Base-by-base conservation (phyloP, 345 rosid species). In the Citrus sp. region DNA sequence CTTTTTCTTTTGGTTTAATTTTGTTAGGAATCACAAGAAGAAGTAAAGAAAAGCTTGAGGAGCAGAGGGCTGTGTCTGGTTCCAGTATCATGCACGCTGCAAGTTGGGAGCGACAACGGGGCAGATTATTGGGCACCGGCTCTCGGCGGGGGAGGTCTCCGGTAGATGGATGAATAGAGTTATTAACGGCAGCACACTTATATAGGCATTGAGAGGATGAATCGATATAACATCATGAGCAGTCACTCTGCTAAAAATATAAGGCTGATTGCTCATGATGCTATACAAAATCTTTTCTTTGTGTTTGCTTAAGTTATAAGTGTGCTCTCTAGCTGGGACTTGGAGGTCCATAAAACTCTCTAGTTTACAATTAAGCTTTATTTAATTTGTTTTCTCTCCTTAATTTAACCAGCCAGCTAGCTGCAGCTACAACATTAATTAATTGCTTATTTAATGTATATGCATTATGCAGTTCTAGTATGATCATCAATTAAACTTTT, bases 201-300 rank as follows among this genome's bases (percentile, higher is more conserved):
- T 35, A 30, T 64, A 70, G n/a, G 38, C 74, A 22, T 80, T 73
- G 8, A 54, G 58, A 54, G 42, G 60, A 60, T 38, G 75, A 78
- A 85, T 80, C 80, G 87, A 76, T 93, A 95, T 92, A 95, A 92
- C 96, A 93, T 93, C 99, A 93, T 86, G 88, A 93, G 97, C 98
- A 95, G 92, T 87, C 99, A 95, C 87, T 88, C 97, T 91, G 91
- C 93, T 86, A 77, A 86, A 84, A 58, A 16, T 74, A 82, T 34
- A 94, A 93, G 98, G 95, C 93, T 97, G 98, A 94, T 92, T 97
- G 97, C 99, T 97, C 97, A 87, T 93, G 99, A 97, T 97, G 99
- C 91, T 95, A 95, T 95, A 89, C 89, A 87, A 77, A 54, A 54
- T 54, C 58, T 80, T 30, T 42, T 77, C 73, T 76, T 40, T 54